Evolutionary conservation across 495 filamentous ascomycete species (phyloP).

Genomic region (Neurospora sp.): DNA sequence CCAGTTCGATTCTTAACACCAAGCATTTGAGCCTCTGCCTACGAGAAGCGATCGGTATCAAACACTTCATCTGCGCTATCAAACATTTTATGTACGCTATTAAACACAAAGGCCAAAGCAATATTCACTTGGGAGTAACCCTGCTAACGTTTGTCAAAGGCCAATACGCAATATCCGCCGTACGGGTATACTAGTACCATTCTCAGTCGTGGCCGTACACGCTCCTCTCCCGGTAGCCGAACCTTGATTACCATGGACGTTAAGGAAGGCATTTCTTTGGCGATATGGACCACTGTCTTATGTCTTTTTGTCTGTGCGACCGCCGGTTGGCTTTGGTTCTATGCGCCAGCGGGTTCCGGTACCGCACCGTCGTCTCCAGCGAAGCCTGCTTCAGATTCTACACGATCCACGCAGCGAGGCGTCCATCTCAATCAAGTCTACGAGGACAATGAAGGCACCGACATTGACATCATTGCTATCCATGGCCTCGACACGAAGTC

Average conservation of each 20-base stretch:
- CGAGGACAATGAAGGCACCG: conserved; percentile 1
- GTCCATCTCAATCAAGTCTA: not conserved
- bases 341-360: not conserved
- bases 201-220: too few relatives aligned
- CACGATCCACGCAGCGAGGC: not conserved
- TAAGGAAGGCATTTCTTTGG: too few relatives aligned
- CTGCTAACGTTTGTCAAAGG: too few relatives aligned
- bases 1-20: too few relatives aligned
- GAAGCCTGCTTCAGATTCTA: not conserved
- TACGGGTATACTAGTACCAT: too few relatives aligned
- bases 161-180: too few relatives aligned
- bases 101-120: not conserved
- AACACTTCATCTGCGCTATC: not conserved
- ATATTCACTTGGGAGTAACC: not conserved
- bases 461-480: conserved; percentile 23
- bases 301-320: not conserved
- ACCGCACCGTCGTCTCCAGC: not conserved
- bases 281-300: too few relatives aligned
- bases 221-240: too few relatives aligned
- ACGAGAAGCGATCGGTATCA: not conserved
- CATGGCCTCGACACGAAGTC: conserved; percentile 20
- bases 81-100: too few relatives aligned
- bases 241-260: too few relatives aligned
- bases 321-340: not conserved
- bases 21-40: too few relatives aligned